A percentile compares a stretch with the other conserved stretches of the same genome.
Conservation (phyloP, 1,284 basidiomycete species). For the Pisolithus thermaeus region DNA sequence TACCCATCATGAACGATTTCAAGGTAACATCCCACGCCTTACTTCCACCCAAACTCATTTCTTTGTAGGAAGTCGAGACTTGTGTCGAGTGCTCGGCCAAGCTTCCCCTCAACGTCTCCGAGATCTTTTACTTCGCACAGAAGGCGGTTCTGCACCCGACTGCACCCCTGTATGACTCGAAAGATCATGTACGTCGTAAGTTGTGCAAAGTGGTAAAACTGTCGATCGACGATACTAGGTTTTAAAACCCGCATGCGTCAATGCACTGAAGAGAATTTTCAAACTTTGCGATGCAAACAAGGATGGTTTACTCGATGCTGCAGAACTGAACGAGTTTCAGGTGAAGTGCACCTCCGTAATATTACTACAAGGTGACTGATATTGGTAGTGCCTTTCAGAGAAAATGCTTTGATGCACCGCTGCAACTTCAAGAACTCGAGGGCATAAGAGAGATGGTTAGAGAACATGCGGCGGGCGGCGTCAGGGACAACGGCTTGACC, state of each 20-base stretch:
- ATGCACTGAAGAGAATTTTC: conserved; percentile 91
- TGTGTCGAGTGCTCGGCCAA: conserved; percentile 96
- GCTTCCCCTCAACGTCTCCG: conserved; percentile 87
- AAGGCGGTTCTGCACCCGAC: conserved; percentile 98
- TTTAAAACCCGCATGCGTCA: conserved; percentile 87
- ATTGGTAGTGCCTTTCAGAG: conserved; percentile 42
- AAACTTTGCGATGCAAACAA: conserved; percentile 94
- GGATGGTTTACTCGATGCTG: conserved; percentile 85
- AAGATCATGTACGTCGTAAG: conserved; percentile 68
- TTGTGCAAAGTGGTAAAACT: conserved; percentile 3
- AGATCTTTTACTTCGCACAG: conserved; percentile 99
- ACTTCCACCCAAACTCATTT: conserved; percentile 7
- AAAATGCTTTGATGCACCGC: conserved; percentile 91
- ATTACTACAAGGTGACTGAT: neutral
- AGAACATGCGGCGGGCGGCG: conserved; percentile 63
- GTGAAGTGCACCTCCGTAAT: conserved; percentile 34
- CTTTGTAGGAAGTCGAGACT: conserved; percentile 86
- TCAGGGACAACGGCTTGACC: conserved; percentile 76
- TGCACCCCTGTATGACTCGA: conserved; percentile 93
- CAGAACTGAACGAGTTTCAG: conserved; percentile 96
- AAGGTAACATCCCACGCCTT: conserved; percentile 52
- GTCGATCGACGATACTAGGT: conserved; percentile 44
- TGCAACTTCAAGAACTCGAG: conserved; percentile 90
- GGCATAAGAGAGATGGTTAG: conserved; percentile 85
- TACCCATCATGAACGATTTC: conserved; percentile 96